Evolutionary conservation across 768 basidiomycete genomes (phyloP), one percentile per base, ranked within the genome.

Genomic region (Pulveroboletus sp.): DNA sequence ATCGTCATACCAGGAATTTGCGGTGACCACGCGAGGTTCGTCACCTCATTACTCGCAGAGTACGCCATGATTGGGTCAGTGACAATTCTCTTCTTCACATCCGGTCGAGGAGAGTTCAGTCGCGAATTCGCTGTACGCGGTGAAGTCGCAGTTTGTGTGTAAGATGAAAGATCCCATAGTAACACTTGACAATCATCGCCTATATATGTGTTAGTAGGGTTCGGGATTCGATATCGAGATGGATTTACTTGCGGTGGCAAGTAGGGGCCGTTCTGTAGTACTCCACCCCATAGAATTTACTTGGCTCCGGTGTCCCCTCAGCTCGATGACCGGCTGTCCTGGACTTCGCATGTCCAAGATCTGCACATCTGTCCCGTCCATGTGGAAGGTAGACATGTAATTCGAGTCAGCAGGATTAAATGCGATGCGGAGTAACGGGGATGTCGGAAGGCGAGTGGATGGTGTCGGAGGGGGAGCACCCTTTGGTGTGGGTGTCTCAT

Each of bases 291-390:
- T 78, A 2, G 87, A 88, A 58, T 94, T 93, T 39, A 97, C 79
- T 49, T 85, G 81, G 24, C 79, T 82, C 45, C 83, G 79, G 64
- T 98, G 95, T 16, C 81, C 93, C 53, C 81, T 79, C 17, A 97
- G 73, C 67, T 98, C 94, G 62, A 94, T 87, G 16, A 97, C 94
- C 0, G 97, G 94, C 52, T 90, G 85, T 2, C 97, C 97, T 2
- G 97, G 97, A 68, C 85, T 90, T 44, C 97, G 82, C 90, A 97
- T 97, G 61, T 99, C 97, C 53, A 99, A 74, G 23, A 99, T 90
- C 65, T 97, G 90, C 4, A 97, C 78, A 60, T 94, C 89, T 17
- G 77, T 68, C 41, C 90, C 90, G 62, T 97, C 94, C 78, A 92
- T 87, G 61, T 97, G 95, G 69, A 97, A 97, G 2, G 94, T 95